Evolutionary conservation across 257 asterid genomes (phyloP).

Genomic region (Primulina eburnea): DNA sequence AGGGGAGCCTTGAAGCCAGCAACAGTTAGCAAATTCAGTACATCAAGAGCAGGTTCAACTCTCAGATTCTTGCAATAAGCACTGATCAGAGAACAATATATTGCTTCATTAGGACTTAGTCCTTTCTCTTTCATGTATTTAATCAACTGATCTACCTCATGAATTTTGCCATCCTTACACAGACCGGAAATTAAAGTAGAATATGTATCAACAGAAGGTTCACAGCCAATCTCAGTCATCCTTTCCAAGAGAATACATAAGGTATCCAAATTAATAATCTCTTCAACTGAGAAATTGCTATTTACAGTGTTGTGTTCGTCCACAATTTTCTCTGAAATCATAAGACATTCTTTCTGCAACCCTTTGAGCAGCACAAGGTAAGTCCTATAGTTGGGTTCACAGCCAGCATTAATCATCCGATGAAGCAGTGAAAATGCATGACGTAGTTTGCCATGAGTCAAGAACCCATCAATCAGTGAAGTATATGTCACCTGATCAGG

Average conservation of each 20-base stretch:
- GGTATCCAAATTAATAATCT: conserved; percentile 39
- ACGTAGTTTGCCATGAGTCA: conserved; percentile 52
- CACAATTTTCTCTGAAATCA: conserved; percentile 37
- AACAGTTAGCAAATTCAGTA: conserved; percentile 39
- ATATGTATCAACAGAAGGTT: conserved; percentile 55
- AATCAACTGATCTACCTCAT: conserved; percentile 72
- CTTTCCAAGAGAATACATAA: conserved; percentile 47
- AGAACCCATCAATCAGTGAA: conserved; percentile 73
- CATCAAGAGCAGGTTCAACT: conserved; percentile 54
- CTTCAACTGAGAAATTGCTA: conserved; percentile 32
- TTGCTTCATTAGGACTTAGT: conserved; percentile 51
- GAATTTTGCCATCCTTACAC: conserved; percentile 56
- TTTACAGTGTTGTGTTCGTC: conserved; percentile 35
- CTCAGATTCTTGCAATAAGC: conserved; percentile 71
- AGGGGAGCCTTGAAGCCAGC: conserved; percentile 57
- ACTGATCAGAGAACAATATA: conserved; percentile 60
- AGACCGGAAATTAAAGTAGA: conserved; percentile 54
- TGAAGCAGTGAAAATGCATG: conserved; percentile 64
- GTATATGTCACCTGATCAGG: conserved; percentile 84
- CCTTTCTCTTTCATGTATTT: conserved; percentile 68
- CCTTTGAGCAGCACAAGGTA: conserved; percentile 66
- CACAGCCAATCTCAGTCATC: conserved; percentile 68
- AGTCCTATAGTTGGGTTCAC: conserved; percentile 77
- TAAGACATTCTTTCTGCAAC: conserved; percentile 48
- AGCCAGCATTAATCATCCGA: conserved; percentile 56